Conservation (phyloP, 768 basidiomycete genomes). For the Asterophora parasitica region DNA sequence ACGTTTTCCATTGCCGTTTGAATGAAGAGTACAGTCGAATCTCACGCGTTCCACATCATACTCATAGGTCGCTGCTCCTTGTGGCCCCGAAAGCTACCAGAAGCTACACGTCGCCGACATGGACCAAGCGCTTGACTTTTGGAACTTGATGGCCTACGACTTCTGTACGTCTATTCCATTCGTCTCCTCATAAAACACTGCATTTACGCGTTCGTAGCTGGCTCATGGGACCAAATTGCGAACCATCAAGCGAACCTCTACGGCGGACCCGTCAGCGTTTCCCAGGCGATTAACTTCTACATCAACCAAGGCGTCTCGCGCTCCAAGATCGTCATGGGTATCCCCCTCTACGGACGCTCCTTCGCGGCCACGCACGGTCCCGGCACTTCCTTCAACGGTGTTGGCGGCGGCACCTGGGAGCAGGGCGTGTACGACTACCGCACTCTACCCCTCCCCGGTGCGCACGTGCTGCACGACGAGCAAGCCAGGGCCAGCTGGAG, state of each 20-base stretch:
- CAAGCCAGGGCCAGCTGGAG: conserved; percentile 74
- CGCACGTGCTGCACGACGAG: conserved; percentile 62
- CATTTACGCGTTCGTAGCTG: conserved; percentile 38
- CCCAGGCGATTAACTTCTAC: conserved; percentile 69
- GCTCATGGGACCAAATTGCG: conserved; percentile 68
- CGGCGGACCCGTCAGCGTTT: conserved; percentile 58
- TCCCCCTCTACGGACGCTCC: conserved; percentile 91
- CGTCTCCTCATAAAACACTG: no score
- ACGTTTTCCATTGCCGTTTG: conserved; percentile 20
- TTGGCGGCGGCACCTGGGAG: conserved; percentile 91
- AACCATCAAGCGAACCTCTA: conserved; percentile 87
- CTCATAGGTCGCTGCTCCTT: conserved; percentile 82
- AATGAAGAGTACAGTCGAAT: not conserved
- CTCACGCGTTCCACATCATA: not conserved
- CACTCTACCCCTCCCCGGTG: conserved; percentile 72
- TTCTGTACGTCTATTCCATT: conserved; percentile 45
- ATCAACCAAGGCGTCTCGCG: conserved; percentile 63
- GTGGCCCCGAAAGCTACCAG: conserved; percentile 82
- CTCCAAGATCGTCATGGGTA: conserved; percentile 81
- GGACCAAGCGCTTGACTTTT: conserved; percentile 87
- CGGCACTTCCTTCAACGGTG: conserved; percentile 71
- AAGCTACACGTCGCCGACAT: conserved; percentile 78
- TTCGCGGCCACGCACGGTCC: conserved; percentile 85
- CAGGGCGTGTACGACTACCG: conserved; percentile 91
- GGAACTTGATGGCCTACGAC: conserved; percentile 97